These are phyloP conservation scores for Heracleum sosnowskyi DNA, from an alignment of 129 eudicot genomes.

Conservation along the genomic window DNA sequence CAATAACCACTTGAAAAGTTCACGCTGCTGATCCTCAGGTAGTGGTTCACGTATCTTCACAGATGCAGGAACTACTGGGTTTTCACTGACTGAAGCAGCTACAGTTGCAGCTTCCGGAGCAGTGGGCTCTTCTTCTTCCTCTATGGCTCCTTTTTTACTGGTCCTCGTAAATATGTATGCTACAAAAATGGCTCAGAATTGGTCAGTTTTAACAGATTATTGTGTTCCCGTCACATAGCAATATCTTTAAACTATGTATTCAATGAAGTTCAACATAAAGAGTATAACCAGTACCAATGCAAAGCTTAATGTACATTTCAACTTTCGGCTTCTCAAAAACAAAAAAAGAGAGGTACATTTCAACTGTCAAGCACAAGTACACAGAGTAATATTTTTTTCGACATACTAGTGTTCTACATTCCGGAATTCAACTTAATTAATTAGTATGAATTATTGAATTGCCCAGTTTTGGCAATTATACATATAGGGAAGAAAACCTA, in stretches of 20 bases:
- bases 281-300: too few species aligned
- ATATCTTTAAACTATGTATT: neutral
- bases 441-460: neutral
- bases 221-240: neutral
- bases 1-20: constrained; percentile 84
- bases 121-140: constrained; percentile 33
- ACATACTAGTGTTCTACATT: neutral
- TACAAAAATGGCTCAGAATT: constrained; percentile 18
- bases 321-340: too few species aligned
- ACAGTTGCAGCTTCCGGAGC: constrained; percentile 27
- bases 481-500: neutral
- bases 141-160: constrained; percentile 37
- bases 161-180: constrained; percentile 74
- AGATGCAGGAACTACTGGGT: constrained; percentile 19
- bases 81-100: constrained; percentile 27
- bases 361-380: neutral
- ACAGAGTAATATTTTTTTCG: neutral
- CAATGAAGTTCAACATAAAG: neutral
- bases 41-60: constrained; percentile 41
- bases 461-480: neutral
- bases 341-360: neutral
- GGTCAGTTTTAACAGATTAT: neutral
- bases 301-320: neutral
- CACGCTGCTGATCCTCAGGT: constrained; percentile 68
- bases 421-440: neutral